These are phyloP conservation scores for Russula dissimulans DNA, from an alignment of 768 basidiomycete genomes.

Conservation along the genomic window DNA sequence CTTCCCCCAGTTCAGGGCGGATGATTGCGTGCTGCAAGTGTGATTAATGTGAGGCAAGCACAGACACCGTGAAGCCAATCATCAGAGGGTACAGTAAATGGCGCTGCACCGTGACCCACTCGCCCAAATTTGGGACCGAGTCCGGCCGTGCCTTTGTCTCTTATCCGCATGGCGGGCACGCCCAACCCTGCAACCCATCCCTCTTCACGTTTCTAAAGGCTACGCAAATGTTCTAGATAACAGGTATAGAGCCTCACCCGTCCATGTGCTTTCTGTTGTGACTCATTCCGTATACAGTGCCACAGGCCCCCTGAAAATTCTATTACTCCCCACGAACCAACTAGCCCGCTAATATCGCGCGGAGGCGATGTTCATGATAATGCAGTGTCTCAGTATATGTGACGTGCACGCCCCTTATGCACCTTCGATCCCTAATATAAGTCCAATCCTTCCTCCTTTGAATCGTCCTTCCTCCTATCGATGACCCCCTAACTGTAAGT, in stretches of 20 bases:
- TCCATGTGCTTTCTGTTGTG: background rate
- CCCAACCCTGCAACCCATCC: background rate
- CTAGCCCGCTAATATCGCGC: background rate
- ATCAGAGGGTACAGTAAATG: no score
- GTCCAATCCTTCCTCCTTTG: background rate
- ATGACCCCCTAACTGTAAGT: background rate
- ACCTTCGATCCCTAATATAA: constrained; percentile 11
- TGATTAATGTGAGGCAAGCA: no score
- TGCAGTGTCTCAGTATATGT: constrained; percentile 5
- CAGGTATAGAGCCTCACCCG: background rate
- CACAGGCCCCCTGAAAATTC: background rate
- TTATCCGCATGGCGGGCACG: background rate
- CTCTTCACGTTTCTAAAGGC: background rate
- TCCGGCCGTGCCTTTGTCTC: background rate
- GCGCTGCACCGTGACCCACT: no score
- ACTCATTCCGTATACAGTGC: background rate
- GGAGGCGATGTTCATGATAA: background rate
- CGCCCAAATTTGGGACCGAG: no score
- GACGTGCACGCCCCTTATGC: constrained; percentile 6
- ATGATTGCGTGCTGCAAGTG: no score
- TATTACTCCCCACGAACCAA: no score
- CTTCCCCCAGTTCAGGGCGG: no score
- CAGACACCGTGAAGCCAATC: no score
- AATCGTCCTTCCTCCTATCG: background rate
- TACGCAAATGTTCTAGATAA: background rate